Conservation (phyloP, 441 rosid species). For the Viola pubescens region DNA sequence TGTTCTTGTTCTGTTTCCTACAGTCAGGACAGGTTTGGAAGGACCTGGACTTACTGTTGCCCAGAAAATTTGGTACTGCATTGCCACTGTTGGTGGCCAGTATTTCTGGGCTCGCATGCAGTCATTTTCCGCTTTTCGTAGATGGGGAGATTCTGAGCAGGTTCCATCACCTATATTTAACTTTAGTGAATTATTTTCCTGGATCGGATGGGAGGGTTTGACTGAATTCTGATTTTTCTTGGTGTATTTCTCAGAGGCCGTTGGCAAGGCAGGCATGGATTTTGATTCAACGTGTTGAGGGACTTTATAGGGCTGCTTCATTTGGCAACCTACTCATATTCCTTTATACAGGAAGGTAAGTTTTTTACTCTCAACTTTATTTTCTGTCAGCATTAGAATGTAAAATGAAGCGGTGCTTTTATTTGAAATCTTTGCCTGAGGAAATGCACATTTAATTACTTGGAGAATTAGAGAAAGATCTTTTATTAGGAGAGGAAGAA, state of each 20-base stretch:
- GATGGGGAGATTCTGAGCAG: conserved; percentile 98
- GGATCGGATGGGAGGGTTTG: not conserved
- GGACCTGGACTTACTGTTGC: conserved; percentile 81
- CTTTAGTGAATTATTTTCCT: not conserved
- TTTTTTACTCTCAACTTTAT: not conserved
- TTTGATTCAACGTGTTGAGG: conserved; percentile 65
- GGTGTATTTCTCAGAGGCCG: conserved; percentile 55
- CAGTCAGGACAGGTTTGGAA: conserved; percentile 90
- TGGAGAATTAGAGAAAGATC: not conserved
- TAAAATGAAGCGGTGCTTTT: not conserved
- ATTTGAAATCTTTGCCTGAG: not conserved
- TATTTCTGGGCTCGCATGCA: conserved; percentile 82
- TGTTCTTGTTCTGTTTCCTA: conserved; percentile 16
- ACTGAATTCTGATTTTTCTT: not conserved
- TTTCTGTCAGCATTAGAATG: too few relatives aligned
- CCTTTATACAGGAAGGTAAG: conserved; percentile 85
- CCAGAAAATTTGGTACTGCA: conserved; percentile 86
- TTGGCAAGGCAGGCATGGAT: conserved; percentile 74
- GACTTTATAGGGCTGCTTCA: conserved; percentile 81
- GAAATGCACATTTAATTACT: not conserved
- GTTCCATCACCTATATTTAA: conserved; percentile 20
- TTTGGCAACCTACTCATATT: conserved; percentile 78
- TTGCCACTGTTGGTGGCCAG: conserved; percentile 90
- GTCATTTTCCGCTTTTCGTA: conserved; percentile 88
- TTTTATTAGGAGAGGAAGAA: too few relatives aligned